Conservation (phyloP, 257 asterid genomes). For the Petunia secreta region DNA sequence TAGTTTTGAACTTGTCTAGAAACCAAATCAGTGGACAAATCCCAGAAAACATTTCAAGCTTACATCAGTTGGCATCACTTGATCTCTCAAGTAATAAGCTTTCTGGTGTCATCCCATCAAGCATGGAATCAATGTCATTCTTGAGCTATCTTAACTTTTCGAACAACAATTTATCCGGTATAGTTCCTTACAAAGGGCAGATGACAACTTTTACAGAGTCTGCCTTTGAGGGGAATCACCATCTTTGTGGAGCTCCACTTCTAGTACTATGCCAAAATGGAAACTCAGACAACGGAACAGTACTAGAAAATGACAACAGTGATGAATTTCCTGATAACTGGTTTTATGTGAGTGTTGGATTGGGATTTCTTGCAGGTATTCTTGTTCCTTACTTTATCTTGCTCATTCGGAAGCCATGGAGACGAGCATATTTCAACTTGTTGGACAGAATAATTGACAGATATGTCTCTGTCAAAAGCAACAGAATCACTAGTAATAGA, state of each 20-base stretch:
- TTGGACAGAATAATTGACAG: conserved; percentile 38
- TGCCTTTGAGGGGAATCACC: conserved; percentile 46
- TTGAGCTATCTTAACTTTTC: conserved; percentile 51
- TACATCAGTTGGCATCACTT: conserved; percentile 45
- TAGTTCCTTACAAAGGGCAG: conserved; percentile 52
- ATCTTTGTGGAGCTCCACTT: conserved; percentile 57
- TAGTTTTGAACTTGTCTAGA: conserved; percentile 51
- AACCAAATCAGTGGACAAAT: conserved; percentile 51
- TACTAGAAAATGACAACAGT: conserved; percentile 18
- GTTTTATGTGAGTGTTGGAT: conserved; percentile 57
- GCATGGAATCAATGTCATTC: conserved; percentile 47
- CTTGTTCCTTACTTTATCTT: conserved; percentile 40
- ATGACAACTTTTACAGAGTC: conserved; percentile 47
- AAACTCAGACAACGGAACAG: conserved; percentile 28
- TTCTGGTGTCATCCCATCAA: conserved; percentile 48
- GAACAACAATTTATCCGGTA: conserved; percentile 49
- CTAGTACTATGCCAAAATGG: conserved; percentile 35
- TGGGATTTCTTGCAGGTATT: conserved; percentile 57
- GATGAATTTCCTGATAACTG: conserved; percentile 39
- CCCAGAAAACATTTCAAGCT: conserved; percentile 49
- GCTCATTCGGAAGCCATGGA: conserved; percentile 45
- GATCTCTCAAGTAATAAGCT: conserved; percentile 57
- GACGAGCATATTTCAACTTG: conserved; percentile 41
- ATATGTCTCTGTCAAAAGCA: conserved; percentile 9
- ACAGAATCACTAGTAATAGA: background rate